Evolutionary conservation across 345 rosid species (phyloP).

Genomic region (Euclidium syriacum): DNA sequence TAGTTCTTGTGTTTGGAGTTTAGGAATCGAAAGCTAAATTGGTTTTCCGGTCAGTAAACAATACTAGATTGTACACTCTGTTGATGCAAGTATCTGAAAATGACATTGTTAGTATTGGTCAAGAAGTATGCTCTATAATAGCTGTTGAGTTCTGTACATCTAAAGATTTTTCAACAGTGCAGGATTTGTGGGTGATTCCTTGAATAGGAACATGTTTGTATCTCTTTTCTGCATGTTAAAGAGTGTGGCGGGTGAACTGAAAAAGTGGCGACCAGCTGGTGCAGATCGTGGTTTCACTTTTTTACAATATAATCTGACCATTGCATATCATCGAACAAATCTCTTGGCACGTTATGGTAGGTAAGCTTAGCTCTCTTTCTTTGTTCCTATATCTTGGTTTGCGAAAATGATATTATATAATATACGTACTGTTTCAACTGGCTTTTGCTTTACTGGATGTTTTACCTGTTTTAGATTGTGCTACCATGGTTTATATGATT

Average conservation of each 20-base stretch:
- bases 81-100: not conserved
- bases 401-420: not conserved
- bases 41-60: not conserved
- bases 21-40: not conserved
- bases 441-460: not conserved
- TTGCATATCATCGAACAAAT: conserved; percentile 92
- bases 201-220: conserved; percentile 94
- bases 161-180: conserved; percentile 48
- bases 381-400: not conserved
- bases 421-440: not conserved
- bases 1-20: not conserved
- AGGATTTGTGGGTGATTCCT: conserved; percentile 94
- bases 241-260: conserved; percentile 50
- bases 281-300: conserved; percentile 96
- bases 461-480: not conserved
- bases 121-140: not conserved
- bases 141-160: conserved; percentile 1
- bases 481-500: not conserved
- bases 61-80: not conserved
- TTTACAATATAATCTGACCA: conserved; percentile 67
- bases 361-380: conserved; percentile 48
- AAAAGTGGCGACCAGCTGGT: conserved; percentile 92
- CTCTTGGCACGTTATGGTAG: conserved; percentile 89
- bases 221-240: conserved; percentile 76
- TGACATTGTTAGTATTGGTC: not conserved